phyloP scores from a whole-genome alignment of 768 basidiomycete genomes.

The Boletus subcaerulescens region DNA sequence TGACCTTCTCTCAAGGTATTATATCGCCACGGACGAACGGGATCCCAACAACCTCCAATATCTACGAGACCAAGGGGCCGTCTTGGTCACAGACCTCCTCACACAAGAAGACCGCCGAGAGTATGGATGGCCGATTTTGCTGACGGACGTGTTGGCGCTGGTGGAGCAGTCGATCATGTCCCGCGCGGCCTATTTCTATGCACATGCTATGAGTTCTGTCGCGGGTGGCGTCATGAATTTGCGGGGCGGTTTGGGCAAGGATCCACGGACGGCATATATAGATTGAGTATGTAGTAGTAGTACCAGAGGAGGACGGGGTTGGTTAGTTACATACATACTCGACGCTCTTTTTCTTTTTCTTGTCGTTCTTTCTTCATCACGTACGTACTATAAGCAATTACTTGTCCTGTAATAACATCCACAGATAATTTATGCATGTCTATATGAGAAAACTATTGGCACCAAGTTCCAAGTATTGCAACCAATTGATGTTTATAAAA shows the following conservation, averaged over 20 bases:
- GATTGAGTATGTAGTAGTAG: conserved; percentile 20
- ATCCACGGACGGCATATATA: conserved; percentile 38
- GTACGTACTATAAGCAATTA: too few species aligned
- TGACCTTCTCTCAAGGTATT: conserved; percentile 22
- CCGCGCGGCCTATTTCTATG: conserved; percentile 41
- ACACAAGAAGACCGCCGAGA: conserved; percentile 39
- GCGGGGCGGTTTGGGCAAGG: conserved; percentile 38
- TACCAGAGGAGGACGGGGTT: background rate
- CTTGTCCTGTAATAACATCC: background rate
- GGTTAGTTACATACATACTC: background rate
- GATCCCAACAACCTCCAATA: conserved; percentile 29
- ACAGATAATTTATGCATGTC: background rate
- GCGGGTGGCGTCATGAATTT: conserved; percentile 42
- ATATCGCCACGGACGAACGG: conserved; percentile 44
- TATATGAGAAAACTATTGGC: too few species aligned
- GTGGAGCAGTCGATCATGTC: conserved; percentile 41
- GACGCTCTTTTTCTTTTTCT: background rate
- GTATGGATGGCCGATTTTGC: conserved; percentile 41
- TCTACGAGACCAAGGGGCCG: conserved; percentile 35
- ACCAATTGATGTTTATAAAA: too few species aligned
- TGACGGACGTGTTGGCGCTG: conserved; percentile 42
- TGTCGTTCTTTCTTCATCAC: background rate
- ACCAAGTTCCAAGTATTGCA: too few species aligned
- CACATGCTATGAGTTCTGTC: conserved; percentile 38
- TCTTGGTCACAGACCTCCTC: conserved; percentile 42